A percentile compares a stretch with the other conserved stretches of the same genome.
Conservation (phyloP, 345 rosid species). For the Salix purpurea region DNA sequence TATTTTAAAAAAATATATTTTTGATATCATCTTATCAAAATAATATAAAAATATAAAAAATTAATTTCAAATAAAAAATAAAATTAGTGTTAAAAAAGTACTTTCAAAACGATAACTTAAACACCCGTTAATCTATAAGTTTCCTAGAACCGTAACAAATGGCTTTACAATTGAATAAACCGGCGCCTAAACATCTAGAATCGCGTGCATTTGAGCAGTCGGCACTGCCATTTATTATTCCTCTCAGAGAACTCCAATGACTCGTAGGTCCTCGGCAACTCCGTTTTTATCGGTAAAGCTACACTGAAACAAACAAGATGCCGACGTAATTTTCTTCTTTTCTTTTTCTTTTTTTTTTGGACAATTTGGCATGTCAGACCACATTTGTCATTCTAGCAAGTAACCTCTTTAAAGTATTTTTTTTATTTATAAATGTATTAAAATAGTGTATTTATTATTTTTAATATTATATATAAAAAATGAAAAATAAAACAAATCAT, state of each 20-base stretch:
- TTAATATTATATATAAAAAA: too few relatives aligned
- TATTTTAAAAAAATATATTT: too few relatives aligned
- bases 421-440: too few relatives aligned
- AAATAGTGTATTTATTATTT: too few relatives aligned
- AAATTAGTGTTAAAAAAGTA: fast-evolving
- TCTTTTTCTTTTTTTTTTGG: too few relatives aligned
- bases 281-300: neutral
- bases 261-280: neutral
- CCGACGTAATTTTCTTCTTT: neutral
- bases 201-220: neutral
- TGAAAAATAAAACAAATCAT: too few relatives aligned
- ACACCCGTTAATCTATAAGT: too few relatives aligned
- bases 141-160: neutral
- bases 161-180: neutral
- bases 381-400: neutral
- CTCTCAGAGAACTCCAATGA: neutral
- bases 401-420: too few relatives aligned
- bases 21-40: too few relatives aligned
- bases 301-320: neutral
- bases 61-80: too few relatives aligned
- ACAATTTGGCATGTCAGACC: neutral
- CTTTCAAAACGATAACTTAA: too few relatives aligned
- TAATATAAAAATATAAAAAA: too few relatives aligned
- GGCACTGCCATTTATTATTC: neutral
- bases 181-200: neutral